Evolutionary conservation across 2,329 filamentous ascomycete species (phyloP), one percentile per base, ranked within the genome.

Genomic region (Dothiorella sarmentorum): DNA sequence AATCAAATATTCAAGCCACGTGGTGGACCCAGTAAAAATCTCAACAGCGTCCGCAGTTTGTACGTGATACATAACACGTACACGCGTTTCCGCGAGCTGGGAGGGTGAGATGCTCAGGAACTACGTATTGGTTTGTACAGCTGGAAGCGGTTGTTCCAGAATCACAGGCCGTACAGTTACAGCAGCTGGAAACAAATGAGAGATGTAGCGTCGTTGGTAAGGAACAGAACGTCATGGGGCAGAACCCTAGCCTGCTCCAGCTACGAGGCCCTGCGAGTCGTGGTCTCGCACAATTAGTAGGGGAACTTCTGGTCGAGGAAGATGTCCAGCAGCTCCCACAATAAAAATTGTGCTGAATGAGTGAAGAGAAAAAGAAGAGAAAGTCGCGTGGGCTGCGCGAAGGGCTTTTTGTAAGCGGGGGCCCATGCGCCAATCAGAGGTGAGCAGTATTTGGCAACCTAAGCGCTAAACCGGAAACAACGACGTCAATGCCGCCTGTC

Each of bases 191-290:
- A 24, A 26, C 13, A 26, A 26, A 5, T 17, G 18, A 40, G 55
- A 57, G 10, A 59, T 85, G 82, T 85, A 76, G 82, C 82, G 73
- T 80, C 82, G 81, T 85, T 78, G 82, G 83, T 85, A 86, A 86
- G 82, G 83, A 85, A 84, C 82, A 73, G 73, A 74, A 76, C 77
- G 77, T 85, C 80, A 84, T 82, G 65, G 77, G 77, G 67, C 72
- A 31, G 58, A 64, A 64, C 61, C 74, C 80, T 85, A 79, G 75
- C 79, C 74, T 75, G 81, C 82, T 86, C 84, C 84, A 87, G 83
- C 83, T 86, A 82, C 81, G 81, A 78, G 74, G 82, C 82, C 71
- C 71, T 70, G 73, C 65, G 66, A 72, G 71, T 73, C 73, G 75
- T 81, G 74, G 71, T 86, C 82, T 86, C 69, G 82, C 80, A 77